Conservation (phyloP, 2,329 filamentous ascomycete genomes). For the Claviceps sorghi region DNA sequence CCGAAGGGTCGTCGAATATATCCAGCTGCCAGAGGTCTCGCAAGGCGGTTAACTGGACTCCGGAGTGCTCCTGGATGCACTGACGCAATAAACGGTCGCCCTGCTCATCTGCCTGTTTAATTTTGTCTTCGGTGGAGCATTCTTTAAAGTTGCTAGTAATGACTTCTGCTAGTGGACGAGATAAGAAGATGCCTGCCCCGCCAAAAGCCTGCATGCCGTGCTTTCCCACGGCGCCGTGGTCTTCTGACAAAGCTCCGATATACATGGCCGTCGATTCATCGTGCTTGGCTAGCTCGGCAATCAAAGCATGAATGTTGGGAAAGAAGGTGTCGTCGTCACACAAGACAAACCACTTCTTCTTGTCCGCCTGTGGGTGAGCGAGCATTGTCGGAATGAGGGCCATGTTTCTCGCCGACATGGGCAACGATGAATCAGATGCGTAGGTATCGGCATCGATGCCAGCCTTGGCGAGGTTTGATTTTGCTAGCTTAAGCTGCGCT, state of each 20-base stretch:
- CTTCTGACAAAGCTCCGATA: constrained; percentile 46
- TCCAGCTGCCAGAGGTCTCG: constrained; percentile 46
- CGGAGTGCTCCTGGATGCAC: constrained; percentile 47
- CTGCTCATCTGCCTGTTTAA: neutral
- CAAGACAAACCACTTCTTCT: constrained; percentile 43
- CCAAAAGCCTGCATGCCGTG: constrained; percentile 50
- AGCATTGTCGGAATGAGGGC: constrained; percentile 39
- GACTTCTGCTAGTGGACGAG: constrained; percentile 30
- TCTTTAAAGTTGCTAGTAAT: constrained; percentile 27
- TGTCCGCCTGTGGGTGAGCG: constrained; percentile 30
- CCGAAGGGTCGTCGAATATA: constrained; percentile 42
- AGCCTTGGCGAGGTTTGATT: constrained; percentile 25
- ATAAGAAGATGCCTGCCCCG: constrained; percentile 48
- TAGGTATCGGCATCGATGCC: constrained; percentile 44
- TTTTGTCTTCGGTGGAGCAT: constrained; percentile 25
- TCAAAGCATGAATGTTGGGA: constrained; percentile 39
- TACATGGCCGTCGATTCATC: constrained; percentile 39
- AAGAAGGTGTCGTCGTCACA: constrained; percentile 54
- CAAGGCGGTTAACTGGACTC: constrained; percentile 38
- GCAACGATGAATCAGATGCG: constrained; percentile 27
- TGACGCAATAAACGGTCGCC: constrained; percentile 4
- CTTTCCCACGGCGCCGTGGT: constrained; percentile 40
- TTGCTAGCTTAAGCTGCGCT: constrained; percentile 32
- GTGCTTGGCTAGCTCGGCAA: constrained; percentile 34
- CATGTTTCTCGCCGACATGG: constrained; percentile 43